These are phyloP conservation scores for Trametopsis cervina DNA, from an alignment of 768 basidiomycete species.

Conservation along the genomic window DNA sequence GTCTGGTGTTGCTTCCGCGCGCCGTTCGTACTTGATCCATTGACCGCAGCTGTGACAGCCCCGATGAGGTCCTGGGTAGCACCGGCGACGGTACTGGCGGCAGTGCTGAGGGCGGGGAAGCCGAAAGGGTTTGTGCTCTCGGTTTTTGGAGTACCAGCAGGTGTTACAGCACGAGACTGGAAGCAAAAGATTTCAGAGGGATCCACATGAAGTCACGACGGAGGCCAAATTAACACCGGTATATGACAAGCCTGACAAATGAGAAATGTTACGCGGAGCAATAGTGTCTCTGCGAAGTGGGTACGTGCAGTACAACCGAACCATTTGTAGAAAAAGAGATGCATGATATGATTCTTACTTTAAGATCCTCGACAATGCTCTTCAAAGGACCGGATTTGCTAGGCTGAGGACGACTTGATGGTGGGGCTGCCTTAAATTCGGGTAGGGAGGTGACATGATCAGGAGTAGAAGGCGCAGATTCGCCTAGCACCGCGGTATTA, in stretches of 20 bases:
- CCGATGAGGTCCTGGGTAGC: conserved; percentile 19
- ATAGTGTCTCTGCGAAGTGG: too few relatives aligned
- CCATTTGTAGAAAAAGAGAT: background rate
- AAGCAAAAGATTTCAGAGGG: too few relatives aligned
- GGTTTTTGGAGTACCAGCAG: conserved; percentile 29
- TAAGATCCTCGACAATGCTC: conserved; percentile 78
- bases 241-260: too few relatives aligned
- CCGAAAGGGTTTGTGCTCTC: conserved; percentile 56
- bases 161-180: conserved; percentile 36
- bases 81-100: conserved; percentile 10
- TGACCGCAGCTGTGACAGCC: conserved; percentile 4
- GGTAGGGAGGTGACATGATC: conserved; percentile 17
- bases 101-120: conserved; percentile 17
- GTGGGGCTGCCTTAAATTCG: conserved; percentile 13
- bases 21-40: conserved; percentile 2
- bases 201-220: background rate
- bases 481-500: conserved; percentile 57
- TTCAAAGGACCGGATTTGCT: conserved; percentile 35
- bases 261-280: too few relatives aligned
- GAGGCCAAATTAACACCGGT: too few relatives aligned
- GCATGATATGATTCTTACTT: conserved; percentile 42
- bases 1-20: conserved; percentile 37
- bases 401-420: conserved; percentile 7
- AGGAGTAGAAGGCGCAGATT: conserved; percentile 48
- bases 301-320: background rate